phyloP scores from a whole-genome alignment of 371 early-diverging fungal species.

The Mortierella sp. region DNA sequence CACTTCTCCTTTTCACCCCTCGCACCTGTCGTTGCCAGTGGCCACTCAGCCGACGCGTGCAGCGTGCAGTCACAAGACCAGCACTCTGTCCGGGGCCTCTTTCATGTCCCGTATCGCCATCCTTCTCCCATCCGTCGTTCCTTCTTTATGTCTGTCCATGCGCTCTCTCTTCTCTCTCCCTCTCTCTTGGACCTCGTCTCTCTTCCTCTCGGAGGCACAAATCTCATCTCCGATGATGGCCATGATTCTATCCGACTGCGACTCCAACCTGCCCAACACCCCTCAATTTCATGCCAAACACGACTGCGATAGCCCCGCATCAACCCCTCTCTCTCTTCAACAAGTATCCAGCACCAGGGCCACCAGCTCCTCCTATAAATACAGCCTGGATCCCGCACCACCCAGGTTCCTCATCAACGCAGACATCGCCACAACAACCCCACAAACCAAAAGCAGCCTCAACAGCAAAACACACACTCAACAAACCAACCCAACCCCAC shows the following conservation, averaged over 20 bases:
- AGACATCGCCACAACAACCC: background rate
- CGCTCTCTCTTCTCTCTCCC: background rate
- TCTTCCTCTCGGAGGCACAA: conserved; percentile 6
- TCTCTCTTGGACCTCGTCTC: background rate
- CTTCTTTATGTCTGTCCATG: background rate
- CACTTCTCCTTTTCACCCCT: too few relatives aligned
- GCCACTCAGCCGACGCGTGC: too few relatives aligned
- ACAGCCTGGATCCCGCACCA: background rate
- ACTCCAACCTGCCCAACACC: background rate
- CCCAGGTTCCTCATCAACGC: background rate
- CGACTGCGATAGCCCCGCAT: background rate
- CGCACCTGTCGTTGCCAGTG: too few relatives aligned
- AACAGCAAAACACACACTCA: background rate
- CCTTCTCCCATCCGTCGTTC: background rate
- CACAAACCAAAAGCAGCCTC: background rate
- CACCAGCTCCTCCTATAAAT: background rate
- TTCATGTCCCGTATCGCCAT: too few relatives aligned
- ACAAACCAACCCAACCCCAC: background rate
- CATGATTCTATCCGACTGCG: background rate
- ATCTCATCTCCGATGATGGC: conserved; percentile 5
- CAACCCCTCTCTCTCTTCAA: background rate
- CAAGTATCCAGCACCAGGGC: background rate
- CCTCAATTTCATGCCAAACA: background rate
- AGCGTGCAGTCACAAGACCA: too few relatives aligned
- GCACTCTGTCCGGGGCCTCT: too few relatives aligned